Evolutionary conservation across 1,284 basidiomycete species (phyloP).

Genomic region (Cutaneotrichosporon cutaneum): DNA sequence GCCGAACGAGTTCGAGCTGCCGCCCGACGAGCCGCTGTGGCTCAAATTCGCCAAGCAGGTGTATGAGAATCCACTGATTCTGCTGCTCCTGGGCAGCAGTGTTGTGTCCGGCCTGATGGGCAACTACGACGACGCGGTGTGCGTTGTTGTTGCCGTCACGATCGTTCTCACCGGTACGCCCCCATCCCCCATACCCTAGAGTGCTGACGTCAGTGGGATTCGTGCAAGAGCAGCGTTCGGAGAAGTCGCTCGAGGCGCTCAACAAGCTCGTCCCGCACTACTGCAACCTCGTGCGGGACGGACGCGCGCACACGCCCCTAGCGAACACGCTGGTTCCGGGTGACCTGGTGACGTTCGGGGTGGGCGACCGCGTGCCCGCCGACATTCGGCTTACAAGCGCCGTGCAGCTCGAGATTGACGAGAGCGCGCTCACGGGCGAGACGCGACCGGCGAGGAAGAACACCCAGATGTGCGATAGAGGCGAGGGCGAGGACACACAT

Average conservation of each 20-base stretch:
- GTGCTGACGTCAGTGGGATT: conserved; percentile 70
- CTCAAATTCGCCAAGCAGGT: conserved; percentile 85
- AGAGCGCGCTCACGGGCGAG: conserved; percentile 92
- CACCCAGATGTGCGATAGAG: conserved; percentile 58
- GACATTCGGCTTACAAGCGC: conserved; percentile 79
- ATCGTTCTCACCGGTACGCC: conserved; percentile 89
- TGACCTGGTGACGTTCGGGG: conserved; percentile 83
- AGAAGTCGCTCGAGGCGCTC: conserved; percentile 89
- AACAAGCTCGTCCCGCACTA: conserved; percentile 97
- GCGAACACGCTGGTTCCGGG: conserved; percentile 95
- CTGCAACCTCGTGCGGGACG: conserved; percentile 85
- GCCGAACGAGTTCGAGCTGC: conserved; percentile 93
- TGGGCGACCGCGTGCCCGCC: conserved; percentile 88
- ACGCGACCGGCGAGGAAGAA: conserved; percentile 76
- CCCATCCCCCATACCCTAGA: conserved; percentile 12
- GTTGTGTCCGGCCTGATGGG: conserved; percentile 85
- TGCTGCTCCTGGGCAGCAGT: conserved; percentile 84
- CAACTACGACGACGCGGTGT: conserved; percentile 89
- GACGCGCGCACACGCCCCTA: conserved; percentile 70
- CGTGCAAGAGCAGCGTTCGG: conserved; percentile 90
- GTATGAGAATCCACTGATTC: conserved; percentile 87
- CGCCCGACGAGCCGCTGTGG: conserved; percentile 71
- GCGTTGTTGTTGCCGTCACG: conserved; percentile 87
- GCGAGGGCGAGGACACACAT: conserved; percentile 46
- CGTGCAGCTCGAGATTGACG: conserved; percentile 87